phyloP scores from a whole-genome alignment of 2,329 filamentous ascomycete genomes.

The Exophiala mesophila region DNA sequence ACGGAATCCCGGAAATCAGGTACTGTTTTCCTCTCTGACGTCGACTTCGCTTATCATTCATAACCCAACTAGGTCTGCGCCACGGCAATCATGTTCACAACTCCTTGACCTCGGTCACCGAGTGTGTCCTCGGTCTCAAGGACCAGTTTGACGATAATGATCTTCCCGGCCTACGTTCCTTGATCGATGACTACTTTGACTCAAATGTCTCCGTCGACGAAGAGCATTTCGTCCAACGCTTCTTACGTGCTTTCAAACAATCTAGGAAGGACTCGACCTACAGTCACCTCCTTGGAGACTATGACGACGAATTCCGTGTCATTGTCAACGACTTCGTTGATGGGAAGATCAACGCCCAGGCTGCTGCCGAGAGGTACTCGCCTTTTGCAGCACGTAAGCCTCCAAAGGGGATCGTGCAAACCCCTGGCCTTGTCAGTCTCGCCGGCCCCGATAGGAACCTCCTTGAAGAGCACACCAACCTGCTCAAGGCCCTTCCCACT shows the following conservation, averaged over 20 bases:
- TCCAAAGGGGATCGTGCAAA: constrained; percentile 12
- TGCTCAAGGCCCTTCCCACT: constrained; percentile 14
- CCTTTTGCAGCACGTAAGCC: constrained; percentile 7
- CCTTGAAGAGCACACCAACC: constrained; percentile 10
- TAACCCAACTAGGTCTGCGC: constrained; percentile 4
- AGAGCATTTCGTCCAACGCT: constrained; percentile 19
- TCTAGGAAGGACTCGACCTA: constrained; percentile 19
- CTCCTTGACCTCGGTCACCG: constrained; percentile 17
- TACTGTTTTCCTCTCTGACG: no score
- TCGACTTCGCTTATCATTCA: no score
- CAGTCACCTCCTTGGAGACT: constrained; percentile 16
- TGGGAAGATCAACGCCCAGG: constrained; percentile 18
- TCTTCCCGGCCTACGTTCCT: constrained; percentile 14
- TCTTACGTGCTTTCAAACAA: constrained; percentile 19
- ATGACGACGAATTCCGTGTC: constrained; percentile 15
- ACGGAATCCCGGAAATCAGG: no score
- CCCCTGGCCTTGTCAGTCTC: constrained; percentile 9
- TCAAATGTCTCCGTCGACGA: constrained; percentile 16
- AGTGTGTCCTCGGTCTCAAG: constrained; percentile 18
- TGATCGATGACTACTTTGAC: constrained; percentile 22
- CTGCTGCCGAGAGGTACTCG: constrained; percentile 15
- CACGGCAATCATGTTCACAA: constrained; percentile 17
- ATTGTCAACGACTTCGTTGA: constrained; percentile 23
- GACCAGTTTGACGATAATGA: constrained; percentile 15
- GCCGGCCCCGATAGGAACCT: constrained; percentile 12